Evolutionary conservation across 1,284 basidiomycete species (phyloP).

Genomic region (Rhodofomes roseus): DNA sequence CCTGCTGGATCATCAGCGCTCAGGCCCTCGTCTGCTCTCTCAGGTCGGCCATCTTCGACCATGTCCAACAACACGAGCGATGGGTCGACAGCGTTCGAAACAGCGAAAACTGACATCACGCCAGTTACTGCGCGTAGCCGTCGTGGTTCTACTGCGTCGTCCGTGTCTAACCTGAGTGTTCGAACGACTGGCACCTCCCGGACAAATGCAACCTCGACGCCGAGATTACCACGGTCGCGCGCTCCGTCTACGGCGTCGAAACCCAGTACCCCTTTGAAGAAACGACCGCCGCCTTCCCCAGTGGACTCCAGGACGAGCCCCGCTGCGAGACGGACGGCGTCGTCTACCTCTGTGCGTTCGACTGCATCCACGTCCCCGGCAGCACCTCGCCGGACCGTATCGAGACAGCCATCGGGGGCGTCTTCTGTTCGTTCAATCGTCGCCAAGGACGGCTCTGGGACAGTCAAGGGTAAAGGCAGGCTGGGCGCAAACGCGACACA

Average conservation of each 20-base stretch:
- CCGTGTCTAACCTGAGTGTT: conserved; percentile 34
- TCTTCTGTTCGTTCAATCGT: neutral
- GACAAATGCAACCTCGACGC: conserved; percentile 13
- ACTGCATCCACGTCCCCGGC: conserved; percentile 27
- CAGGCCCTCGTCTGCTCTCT: conserved; percentile 28
- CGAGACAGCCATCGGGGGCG: neutral
- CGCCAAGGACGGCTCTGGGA: conserved; percentile 10
- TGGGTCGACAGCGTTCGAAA: conserved; percentile 52
- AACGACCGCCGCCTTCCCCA: conserved; percentile 16
- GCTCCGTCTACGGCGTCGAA: conserved; percentile 24
- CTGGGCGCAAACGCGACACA: conserved; percentile 21
- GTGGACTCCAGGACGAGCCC: conserved; percentile 20
- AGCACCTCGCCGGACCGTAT: neutral
- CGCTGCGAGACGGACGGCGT: conserved; percentile 24
- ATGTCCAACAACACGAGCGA: conserved; percentile 44
- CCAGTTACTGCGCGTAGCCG: conserved; percentile 37
- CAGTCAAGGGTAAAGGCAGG: conserved; percentile 25
- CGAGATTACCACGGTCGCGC: conserved; percentile 18
- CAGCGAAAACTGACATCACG: conserved; percentile 43
- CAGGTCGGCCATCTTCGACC: conserved; percentile 39
- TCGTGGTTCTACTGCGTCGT: conserved; percentile 40
- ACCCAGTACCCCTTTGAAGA: conserved; percentile 20
- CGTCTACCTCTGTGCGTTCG: conserved; percentile 30
- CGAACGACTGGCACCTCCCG: conserved; percentile 25
- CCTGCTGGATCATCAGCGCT: conserved; percentile 22